These are phyloP conservation scores for Penstemon eatonii DNA, from an alignment of 257 asterid genomes.

Conservation along the genomic window DNA sequence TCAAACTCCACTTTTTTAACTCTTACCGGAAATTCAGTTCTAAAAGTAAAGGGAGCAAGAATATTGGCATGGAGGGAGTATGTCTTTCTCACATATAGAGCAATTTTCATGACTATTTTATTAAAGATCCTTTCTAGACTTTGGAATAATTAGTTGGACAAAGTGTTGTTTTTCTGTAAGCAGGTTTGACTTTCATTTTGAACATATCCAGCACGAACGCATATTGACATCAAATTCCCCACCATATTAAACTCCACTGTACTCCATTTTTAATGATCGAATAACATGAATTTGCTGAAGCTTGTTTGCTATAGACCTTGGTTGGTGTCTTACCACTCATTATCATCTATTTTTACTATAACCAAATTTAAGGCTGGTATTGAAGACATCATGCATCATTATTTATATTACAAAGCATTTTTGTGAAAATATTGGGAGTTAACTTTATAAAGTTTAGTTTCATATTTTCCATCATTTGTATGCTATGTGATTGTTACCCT, in stretches of 20 bases:
- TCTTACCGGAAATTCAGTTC: no score
- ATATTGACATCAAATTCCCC: not conserved
- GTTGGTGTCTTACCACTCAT: not conserved
- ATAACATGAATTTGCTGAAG: not conserved
- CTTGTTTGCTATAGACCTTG: not conserved
- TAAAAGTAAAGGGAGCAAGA: no score
- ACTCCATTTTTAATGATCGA: not conserved
- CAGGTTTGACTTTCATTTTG: no score
- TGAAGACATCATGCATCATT: not conserved
- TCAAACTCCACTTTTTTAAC: no score
- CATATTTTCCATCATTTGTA: not conserved
- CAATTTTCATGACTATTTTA: no score
- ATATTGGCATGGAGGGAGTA: no score
- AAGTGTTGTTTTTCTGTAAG: no score
- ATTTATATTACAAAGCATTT: not conserved
- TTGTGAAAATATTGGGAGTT: not conserved
- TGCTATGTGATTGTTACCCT: not conserved
- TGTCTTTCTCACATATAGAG: no score
- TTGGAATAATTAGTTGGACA: no score
- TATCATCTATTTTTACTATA: not conserved
- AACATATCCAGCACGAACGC: no score
- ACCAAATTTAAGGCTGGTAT: not conserved
- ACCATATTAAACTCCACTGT: no score
- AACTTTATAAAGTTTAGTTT: not conserved
- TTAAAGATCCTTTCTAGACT: no score